A percentile compares a stretch with the other conserved stretches of the same genome.
phyloP scores from a whole-genome alignment of 768 basidiomycete genomes.

The Lactarius sanguifluus region DNA sequence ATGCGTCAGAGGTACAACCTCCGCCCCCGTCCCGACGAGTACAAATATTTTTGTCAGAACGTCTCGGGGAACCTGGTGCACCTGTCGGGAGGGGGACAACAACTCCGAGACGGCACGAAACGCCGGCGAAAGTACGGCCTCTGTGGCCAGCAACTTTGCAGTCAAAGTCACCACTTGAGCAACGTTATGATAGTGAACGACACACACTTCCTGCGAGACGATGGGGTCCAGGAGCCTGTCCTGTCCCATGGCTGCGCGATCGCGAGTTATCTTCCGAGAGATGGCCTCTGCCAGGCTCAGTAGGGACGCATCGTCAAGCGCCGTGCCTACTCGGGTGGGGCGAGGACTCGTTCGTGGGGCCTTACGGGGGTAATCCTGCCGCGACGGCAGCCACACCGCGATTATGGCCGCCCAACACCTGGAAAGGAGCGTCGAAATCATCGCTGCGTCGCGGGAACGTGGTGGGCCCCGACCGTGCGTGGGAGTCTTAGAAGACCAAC shows the following conservation, averaged over 20 bases:
- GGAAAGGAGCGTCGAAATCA: constrained; percentile 12
- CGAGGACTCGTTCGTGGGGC: neutral
- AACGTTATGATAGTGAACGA: constrained; percentile 5
- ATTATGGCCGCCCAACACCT: constrained; percentile 3
- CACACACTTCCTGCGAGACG: constrained; percentile 11
- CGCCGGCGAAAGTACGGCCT: constrained; percentile 16
- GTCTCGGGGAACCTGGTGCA: constrained; percentile 11
- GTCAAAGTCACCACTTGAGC: constrained; percentile 1
- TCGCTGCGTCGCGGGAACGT: neutral
- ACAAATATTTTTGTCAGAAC: constrained; percentile 2
- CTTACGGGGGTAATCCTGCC: neutral
- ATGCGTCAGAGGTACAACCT: constrained; percentile 9
- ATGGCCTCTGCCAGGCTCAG: constrained; percentile 12
- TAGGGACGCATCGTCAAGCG: constrained; percentile 12
- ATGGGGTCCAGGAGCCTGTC: constrained; percentile 1
- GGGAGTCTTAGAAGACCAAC: constrained; percentile 10
- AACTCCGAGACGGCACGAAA: constrained; percentile 10
- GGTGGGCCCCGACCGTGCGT: constrained; percentile 7
- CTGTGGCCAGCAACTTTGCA: constrained; percentile 9
- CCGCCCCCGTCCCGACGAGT: constrained; percentile 16
- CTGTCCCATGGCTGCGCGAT: constrained; percentile 7
- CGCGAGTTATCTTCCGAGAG: constrained; percentile 6
- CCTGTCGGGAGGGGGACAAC: constrained; percentile 5
- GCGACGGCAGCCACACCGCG: neutral
- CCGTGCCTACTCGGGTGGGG: neutral